A percentile compares a stretch with the other conserved stretches of the same genome.
Conservation (phyloP, 164 flowering plant species). For the Aristolochia contorta region DNA sequence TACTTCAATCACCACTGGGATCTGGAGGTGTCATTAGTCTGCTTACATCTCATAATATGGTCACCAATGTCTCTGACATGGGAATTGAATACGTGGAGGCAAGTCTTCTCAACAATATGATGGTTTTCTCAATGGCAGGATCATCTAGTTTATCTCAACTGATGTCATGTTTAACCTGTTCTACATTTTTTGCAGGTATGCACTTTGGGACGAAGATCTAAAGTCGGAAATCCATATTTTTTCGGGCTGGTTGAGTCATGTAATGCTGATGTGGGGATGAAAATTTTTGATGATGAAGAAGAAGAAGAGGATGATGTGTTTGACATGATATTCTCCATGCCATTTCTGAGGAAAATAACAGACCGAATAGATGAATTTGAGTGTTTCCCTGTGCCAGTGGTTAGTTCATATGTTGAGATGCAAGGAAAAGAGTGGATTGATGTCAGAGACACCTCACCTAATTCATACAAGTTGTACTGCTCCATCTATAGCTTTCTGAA, state of each 20-base stretch:
- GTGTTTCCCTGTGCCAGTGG: constrained; percentile 26
- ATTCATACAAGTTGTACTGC: constrained; percentile 57
- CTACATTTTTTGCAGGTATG: constrained; percentile 38
- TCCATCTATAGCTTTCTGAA: constrained; percentile 50
- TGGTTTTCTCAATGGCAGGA: background rate
- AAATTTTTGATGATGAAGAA: constrained; percentile 14
- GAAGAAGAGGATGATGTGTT: constrained; percentile 30
- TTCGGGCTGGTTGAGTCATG: constrained; percentile 43
- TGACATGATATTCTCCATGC: constrained; percentile 48
- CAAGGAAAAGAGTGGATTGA: constrained; percentile 69
- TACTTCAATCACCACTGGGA: constrained; percentile 69
- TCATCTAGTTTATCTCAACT: background rate
- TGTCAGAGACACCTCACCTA: constrained; percentile 40
- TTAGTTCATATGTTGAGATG: constrained; percentile 38
- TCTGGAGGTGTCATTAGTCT: constrained; percentile 68
- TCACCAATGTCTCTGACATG: constrained; percentile 33
- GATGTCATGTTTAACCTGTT: background rate
- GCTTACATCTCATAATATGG: constrained; percentile 43
- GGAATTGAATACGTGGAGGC: constrained; percentile 83
- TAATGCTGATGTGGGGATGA: constrained; percentile 53
- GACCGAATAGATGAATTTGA: constrained; percentile 35
- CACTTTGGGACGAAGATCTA: constrained; percentile 15
- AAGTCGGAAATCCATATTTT: constrained; percentile 23
- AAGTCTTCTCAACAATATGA: constrained; percentile 7
- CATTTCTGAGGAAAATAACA: constrained; percentile 37